phyloP scores from a whole-genome alignment of 2,329 filamentous ascomycete species.

The Cladorrhinum sp. region DNA sequence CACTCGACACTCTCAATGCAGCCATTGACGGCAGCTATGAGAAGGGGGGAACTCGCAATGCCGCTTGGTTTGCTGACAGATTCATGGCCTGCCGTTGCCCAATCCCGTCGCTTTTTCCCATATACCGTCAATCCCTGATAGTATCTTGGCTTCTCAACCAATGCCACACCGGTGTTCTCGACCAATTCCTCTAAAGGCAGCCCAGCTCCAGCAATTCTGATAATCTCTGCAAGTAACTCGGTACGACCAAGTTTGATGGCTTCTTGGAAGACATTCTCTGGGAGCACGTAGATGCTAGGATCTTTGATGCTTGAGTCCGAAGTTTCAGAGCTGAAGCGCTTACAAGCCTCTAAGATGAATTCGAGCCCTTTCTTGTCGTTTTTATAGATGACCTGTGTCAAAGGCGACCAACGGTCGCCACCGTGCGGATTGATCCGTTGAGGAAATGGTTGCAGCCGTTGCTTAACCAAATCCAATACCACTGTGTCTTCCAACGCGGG shows the following conservation, averaged over 20 bases:
- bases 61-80: constrained; percentile 40
- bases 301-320: constrained; percentile 36
- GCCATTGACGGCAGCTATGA: constrained; percentile 54
- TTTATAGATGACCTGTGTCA: constrained; percentile 44
- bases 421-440: too few species aligned
- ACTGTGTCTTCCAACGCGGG: neutral
- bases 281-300: constrained; percentile 38
- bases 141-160: constrained; percentile 63
- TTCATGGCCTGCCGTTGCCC: constrained; percentile 63
- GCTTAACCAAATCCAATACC: too few species aligned
- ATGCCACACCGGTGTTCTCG: constrained; percentile 60
- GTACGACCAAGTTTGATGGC: constrained; percentile 50
- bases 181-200: constrained; percentile 67
- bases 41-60: constrained; percentile 54
- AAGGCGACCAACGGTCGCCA: constrained; percentile 27
- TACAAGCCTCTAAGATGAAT: constrained; percentile 55
- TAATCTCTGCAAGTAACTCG: constrained; percentile 60
- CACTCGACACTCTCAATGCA: constrained; percentile 71
- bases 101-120: constrained; percentile 69
- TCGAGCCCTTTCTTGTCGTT: constrained; percentile 55
- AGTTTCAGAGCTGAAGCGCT: constrained; percentile 42
- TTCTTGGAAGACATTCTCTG: constrained; percentile 39
- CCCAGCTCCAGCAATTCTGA: constrained; percentile 64
- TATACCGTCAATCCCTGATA: constrained; percentile 77
- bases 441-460: too few species aligned